Base-by-base conservation (phyloP, 331 rosid species). In the Quercus lobata region DNA sequence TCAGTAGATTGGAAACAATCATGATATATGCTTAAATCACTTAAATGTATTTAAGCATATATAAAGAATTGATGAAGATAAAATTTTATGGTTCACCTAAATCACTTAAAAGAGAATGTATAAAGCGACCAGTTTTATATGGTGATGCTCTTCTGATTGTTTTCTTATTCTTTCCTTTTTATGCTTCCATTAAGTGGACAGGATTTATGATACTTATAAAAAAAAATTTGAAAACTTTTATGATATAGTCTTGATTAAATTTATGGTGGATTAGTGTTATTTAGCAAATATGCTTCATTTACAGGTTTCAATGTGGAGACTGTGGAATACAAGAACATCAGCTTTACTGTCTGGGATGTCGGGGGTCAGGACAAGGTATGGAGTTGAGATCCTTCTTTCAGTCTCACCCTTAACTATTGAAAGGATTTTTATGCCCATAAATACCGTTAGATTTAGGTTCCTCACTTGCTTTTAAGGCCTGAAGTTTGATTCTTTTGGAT, bases 291-390 rank as follows among this genome's bases (percentile, higher is more conserved):
- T 18, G 16, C 53, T 57, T 77, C 76, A 79, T 65, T 83, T 82
- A 60, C 84, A 95, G 99, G 99, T 76, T 95, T 95, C 87, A 95
- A 95, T 82, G 99, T 95, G 83, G 99, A 95, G 89, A 95, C 99
- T 5, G 99, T 95, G 72, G 99, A 95, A 74, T 95, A 95, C 89
- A 95, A 95, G 87, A 95, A 95, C 88, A 95, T 95, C 78, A 95
- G 99, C 90, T 95, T 95, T 94, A 95, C 99, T 1, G 99, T 95
- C 72, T 95, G 99, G 99, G 99, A 95, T 89, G 99, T 95, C 11
- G 99, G 99, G 55, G 99, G 99, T 78, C 99, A 95, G 74, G 99
- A 96, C 88, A 96, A 96, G 98, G 98, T 93, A 73, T 76, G 69
- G 27, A 71, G 22, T 75, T 80, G 69, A 61, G 22, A 61, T 79